Base-by-base conservation (phyloP, 495 filamentous ascomycete species). In the Penicillium canescens region DNA sequence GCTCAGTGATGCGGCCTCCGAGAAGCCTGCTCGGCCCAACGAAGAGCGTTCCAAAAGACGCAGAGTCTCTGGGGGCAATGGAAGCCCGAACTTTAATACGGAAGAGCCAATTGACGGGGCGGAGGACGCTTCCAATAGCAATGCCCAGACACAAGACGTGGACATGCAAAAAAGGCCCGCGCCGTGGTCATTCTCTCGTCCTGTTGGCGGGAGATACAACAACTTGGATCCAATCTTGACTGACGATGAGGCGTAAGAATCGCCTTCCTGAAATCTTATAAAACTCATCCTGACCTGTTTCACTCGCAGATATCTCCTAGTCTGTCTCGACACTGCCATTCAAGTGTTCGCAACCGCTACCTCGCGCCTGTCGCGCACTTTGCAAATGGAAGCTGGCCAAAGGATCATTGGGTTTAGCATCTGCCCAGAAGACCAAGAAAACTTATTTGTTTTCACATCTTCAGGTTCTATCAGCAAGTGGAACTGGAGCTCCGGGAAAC, bases 291-390 rank as follows among this genome's bases (percentile, higher is more conserved):
- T 75, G 50, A 77, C 51, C 45, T 34, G 1, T 46, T 54, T 14
- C 21, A 42, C 38, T 47, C 26, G 35, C 55, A 91, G 88, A 54
- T 79, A 86, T 72, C 62, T 97, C 21, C 80, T 96, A 26, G 59
- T 95, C 37, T 84, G 80, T 4, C 80, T 81, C 37, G 65, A 72
- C 8, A 78, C 73, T 9, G 81, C 87, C 3, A 77, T 98, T 46
- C 86, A 89, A 61, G 80, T 98, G 13, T 95, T 92, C 69, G 88
- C 91, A 0, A 84, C 88, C 33, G 74, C 84, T 33, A 90, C 88
- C 40, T 96, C 92, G 4, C 82, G 94, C 31, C 81, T 92, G 9
- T 69, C 89, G 31, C 86, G 90, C 40, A 82, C 83, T 13, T 62
- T 85, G 11, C 66, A 72, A 31, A 55, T 75, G 42, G 59, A 69